These are phyloP conservation scores for Caloboletus inedulis DNA, from an alignment of 1,284 basidiomycete species.

Conservation along the genomic window DNA sequence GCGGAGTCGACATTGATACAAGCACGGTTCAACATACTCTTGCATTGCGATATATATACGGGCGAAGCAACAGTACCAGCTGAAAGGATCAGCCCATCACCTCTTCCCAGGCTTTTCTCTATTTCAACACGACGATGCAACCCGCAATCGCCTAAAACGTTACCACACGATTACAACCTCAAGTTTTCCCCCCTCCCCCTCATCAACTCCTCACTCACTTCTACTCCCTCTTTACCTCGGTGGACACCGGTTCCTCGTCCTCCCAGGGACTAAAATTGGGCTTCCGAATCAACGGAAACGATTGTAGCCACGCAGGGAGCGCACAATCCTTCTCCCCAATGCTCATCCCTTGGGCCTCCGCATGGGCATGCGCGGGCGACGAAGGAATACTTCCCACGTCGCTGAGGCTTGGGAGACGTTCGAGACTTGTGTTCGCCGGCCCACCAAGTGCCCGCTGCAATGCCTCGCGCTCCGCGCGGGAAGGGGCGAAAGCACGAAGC, in stretches of 20 bases:
- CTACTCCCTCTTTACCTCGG: conserved; percentile 25
- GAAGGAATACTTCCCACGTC: conserved; percentile 66
- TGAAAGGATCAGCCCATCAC: conserved; percentile 24
- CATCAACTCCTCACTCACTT: not conserved
- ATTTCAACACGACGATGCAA: conserved; percentile 16
- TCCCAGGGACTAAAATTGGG: conserved; percentile 67
- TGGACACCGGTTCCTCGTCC: conserved; percentile 47
- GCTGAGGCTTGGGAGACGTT: conserved; percentile 68
- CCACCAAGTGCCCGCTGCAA: conserved; percentile 68
- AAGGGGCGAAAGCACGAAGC: conserved; percentile 77
- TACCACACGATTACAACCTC: conserved; percentile 14
- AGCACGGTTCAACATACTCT: conserved; percentile 26
- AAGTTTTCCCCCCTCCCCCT: not conserved
- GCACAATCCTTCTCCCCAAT: conserved; percentile 29
- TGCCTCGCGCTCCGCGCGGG: conserved; percentile 75
- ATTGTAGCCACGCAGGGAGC: conserved; percentile 55
- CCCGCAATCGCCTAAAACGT: conserved; percentile 12
- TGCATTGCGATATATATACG: conserved; percentile 35
- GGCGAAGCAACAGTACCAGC: conserved; percentile 22
- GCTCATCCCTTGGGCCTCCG: conserved; percentile 28
- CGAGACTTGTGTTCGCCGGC: conserved; percentile 66
- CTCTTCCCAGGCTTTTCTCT: conserved; percentile 16
- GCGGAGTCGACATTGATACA: conserved; percentile 2
- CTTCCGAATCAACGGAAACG: conserved; percentile 50
- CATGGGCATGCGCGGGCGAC: conserved; percentile 51